A percentile compares a stretch with the other conserved stretches of the same genome.
Conservation (phyloP, 2,329 filamentous ascomycete genomes). For the Paecilomyces fulvus region DNA sequence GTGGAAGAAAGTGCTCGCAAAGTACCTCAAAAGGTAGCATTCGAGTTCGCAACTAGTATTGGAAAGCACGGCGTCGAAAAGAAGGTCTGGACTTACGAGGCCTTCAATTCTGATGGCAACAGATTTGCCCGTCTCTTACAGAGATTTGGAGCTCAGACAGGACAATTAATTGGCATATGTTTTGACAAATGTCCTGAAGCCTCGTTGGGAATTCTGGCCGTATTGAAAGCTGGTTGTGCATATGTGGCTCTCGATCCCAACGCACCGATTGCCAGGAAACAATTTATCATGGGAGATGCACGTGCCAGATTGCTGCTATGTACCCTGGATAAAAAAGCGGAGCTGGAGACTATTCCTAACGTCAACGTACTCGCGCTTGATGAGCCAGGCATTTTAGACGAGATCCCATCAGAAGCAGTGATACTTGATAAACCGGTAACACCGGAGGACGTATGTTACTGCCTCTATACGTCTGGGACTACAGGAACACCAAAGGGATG, state of each 20-base stretch:
- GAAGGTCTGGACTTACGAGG: constrained; percentile 62
- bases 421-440: constrained; percentile 25
- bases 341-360: constrained; percentile 25
- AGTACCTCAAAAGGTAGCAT: constrained; percentile 54
- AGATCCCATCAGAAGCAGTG: constrained; percentile 26
- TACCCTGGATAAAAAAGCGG: constrained; percentile 36
- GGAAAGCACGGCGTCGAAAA: constrained; percentile 38
- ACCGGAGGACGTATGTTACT: constrained; percentile 62
- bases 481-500: constrained; percentile 84
- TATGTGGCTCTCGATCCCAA: constrained; percentile 73
- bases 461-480: constrained; percentile 79
- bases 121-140: constrained; percentile 59
- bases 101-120: constrained; percentile 65
- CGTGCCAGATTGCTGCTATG: constrained; percentile 55
- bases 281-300: constrained; percentile 72
- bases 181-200: constrained; percentile 82
- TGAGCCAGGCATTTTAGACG: constrained; percentile 26
- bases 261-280: constrained; percentile 63
- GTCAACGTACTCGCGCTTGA: constrained; percentile 42
- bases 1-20: constrained; percentile 56
- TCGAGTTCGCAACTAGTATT: constrained; percentile 64
- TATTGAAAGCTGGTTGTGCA: constrained; percentile 72
- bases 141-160: constrained; percentile 41
- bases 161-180: constrained; percentile 63
- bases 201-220: constrained; percentile 71